Evolutionary conservation across 2,329 filamentous ascomycete species (phyloP), one percentile per base, ranked within the genome.

Genomic region (Fusarium keratoplasticum): DNA sequence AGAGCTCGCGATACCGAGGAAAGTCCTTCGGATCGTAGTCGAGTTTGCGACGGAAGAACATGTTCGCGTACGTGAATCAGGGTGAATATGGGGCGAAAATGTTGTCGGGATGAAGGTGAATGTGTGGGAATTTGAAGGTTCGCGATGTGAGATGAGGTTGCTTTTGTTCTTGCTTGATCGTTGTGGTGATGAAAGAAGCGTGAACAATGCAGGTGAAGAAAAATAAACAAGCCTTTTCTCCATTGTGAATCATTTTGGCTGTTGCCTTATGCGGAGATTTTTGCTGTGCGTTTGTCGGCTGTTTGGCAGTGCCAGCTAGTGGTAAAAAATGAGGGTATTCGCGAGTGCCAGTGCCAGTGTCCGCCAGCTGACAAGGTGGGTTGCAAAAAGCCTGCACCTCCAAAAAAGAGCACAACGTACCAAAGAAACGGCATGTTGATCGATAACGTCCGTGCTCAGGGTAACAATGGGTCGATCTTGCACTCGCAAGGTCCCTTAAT

Each of bases 11-110:
- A 33, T 74, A 74, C 58, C 66, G 64, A 16, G 72, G 72, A 29
- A 64, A 74, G 7, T 74, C 62, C 27, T 72, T 73, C 20, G 69
- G 72, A 42, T 74, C 72, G 35, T 74, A 74, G 36, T 22, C 55
- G 13, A 59, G 38, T 29, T 67, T 50, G 47, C 47, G 47, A 8
- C 40, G 33, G 52, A 74, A 40, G 57, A 55, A 44, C 35, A 38
- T 44, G 20, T n/a, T 31, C 16, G 27, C 27, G 27, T 25, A 8
- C 5, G 25, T 27, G 25, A 50, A 50, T 50, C 44, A 36, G 20
- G 6, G 31, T 36, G 35, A 35, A 13, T 18, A 20, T 44, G 22
- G 42, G 5, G 27, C 29, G 22, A 29, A 44, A n/a, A 52, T 61
- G 11, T 29, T 31, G 1, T 47, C 6, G 8, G 29, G 31, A 50